Percentiles rank a stretch among this genome's conserved stretches.
These are phyloP conservation scores for Aulographum hederae DNA, from an alignment of 2,329 filamentous ascomycete species.

Conservation along the genomic window DNA sequence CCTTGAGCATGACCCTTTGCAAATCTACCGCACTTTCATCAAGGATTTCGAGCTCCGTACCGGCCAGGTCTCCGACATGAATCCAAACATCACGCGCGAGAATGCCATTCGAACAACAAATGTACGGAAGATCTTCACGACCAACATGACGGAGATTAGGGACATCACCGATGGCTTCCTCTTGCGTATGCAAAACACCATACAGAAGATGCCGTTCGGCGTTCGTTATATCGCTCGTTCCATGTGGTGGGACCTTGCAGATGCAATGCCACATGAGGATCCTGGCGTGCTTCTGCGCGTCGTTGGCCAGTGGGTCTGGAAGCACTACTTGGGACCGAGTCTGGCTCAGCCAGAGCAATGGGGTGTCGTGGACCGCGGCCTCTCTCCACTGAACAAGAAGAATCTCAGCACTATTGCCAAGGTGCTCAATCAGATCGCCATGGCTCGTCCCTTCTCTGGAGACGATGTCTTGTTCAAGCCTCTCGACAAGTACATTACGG, in stretches of 20 bases:
- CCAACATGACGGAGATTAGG: constrained; percentile 80
- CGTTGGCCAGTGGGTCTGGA: constrained; percentile 85
- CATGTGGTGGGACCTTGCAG: constrained; percentile 59
- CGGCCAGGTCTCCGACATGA: constrained; percentile 62
- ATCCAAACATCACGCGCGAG: constrained; percentile 72
- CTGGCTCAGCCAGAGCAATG: constrained; percentile 80
- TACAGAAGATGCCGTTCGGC: constrained; percentile 84
- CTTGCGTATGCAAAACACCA: constrained; percentile 57
- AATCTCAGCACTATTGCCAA: constrained; percentile 84
- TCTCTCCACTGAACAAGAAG: constrained; percentile 82
- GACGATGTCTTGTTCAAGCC: constrained; percentile 94
- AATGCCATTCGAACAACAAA: constrained; percentile 91
- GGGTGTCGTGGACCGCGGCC: constrained; percentile 74
- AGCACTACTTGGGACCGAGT: constrained; percentile 79
- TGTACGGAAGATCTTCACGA: constrained; percentile 81
- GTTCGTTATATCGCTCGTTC: constrained; percentile 76
- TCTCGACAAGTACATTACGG: constrained; percentile 75
- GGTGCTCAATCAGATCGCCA: constrained; percentile 73
- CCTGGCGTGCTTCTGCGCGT: constrained; percentile 63
- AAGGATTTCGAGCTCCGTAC: constrained; percentile 95
- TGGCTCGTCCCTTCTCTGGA: constrained; percentile 76
- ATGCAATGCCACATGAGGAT: constrained; percentile 64
- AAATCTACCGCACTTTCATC: constrained; percentile 88
- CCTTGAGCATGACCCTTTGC: constrained; percentile 89
- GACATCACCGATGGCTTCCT: constrained; percentile 92